Conservation (phyloP, 495 filamentous ascomycete genomes). For the Monascus purpureus region DNA sequence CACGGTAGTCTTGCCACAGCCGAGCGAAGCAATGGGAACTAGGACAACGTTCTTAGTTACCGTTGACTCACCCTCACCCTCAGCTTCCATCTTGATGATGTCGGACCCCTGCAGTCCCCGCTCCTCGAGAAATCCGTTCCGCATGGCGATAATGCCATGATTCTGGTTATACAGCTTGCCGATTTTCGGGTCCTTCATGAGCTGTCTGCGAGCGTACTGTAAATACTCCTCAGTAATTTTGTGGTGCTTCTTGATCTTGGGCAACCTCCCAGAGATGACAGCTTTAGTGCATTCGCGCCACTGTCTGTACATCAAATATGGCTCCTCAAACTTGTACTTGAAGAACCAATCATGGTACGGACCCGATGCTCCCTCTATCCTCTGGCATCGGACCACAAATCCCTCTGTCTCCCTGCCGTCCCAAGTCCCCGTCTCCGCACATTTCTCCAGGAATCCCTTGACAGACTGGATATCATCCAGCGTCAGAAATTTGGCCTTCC, state of each 20-base stretch:
- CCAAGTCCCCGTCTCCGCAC: slow-evolving; percentile 75
- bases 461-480: slow-evolving; percentile 61
- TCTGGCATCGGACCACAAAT: slow-evolving; percentile 87
- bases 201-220: slow-evolving; percentile 56
- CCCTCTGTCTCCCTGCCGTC: slow-evolving; percentile 88
- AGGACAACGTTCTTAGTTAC: slow-evolving; percentile 56
- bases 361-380: slow-evolving; percentile 30
- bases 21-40: slow-evolving; percentile 78
- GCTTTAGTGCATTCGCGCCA: slow-evolving; percentile 96
- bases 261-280: slow-evolving; percentile 59
- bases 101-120: slow-evolving; percentile 77
- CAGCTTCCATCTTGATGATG: slow-evolving; percentile 52
- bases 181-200: slow-evolving; percentile 49
- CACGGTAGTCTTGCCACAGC: slow-evolving; percentile 93
- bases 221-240: slow-evolving; percentile 89
- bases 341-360: slow-evolving; percentile 88
- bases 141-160: slow-evolving; percentile 89
- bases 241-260: slow-evolving; percentile 71
- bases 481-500: slow-evolving; percentile 67
- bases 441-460: slow-evolving; percentile 64
- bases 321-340: slow-evolving; percentile 99
- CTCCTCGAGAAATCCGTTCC: slow-evolving; percentile 70
- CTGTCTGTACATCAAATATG: slow-evolving; percentile 94
- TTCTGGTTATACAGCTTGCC: slow-evolving; percentile 61
- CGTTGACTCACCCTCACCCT: slow-evolving; percentile 21